These are phyloP conservation scores for Erysimum cheiranthoides DNA, from an alignment of 345 rosid genomes.

Conservation along the genomic window DNA sequence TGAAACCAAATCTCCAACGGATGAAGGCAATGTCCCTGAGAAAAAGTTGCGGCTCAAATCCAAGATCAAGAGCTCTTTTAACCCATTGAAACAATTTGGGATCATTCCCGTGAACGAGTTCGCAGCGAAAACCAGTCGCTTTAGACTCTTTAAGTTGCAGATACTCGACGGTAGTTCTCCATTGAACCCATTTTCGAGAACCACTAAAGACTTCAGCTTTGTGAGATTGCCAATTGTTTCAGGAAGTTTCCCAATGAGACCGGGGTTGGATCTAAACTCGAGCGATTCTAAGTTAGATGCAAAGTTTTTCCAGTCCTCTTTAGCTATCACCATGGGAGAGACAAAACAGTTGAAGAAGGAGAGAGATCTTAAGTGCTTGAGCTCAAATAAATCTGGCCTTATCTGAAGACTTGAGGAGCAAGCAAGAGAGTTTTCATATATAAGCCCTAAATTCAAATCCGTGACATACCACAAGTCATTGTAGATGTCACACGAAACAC, in stretches of 20 bases:
- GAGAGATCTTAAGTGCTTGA: slow-evolving; percentile 73
- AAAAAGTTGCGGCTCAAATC: slow-evolving; percentile 78
- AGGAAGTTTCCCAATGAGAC: slow-evolving; percentile 62
- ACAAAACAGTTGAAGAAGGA: slow-evolving; percentile 78
- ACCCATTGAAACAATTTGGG: slow-evolving; percentile 59
- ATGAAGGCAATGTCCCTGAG: slow-evolving; percentile 64
- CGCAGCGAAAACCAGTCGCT: slow-evolving; percentile 60
- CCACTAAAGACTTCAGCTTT: slow-evolving; percentile 73
- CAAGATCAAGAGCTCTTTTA: slow-evolving; percentile 64
- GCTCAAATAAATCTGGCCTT: slow-evolving; percentile 67
- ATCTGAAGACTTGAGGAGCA: slow-evolving; percentile 65
- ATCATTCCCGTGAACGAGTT: slow-evolving; percentile 62
- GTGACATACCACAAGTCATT: slow-evolving; percentile 84
- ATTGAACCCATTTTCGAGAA: slow-evolving; percentile 68
- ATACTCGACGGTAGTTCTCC: slow-evolving; percentile 60
- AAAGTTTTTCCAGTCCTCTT: slow-evolving; percentile 59
- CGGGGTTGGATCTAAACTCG: slow-evolving; percentile 77
- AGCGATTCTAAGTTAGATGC: slow-evolving; percentile 60
- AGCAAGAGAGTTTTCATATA: slow-evolving; percentile 77
- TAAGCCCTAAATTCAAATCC: slow-evolving; percentile 66
- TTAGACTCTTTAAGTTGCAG: slow-evolving; percentile 51
- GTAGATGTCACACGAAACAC: slow-evolving; percentile 84
- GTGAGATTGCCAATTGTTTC: slow-evolving; percentile 54
- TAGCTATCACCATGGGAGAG: slow-evolving; percentile 52
- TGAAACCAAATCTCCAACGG: slow-evolving; percentile 64